Evolutionary conservation across 2,329 filamentous ascomycete species (phyloP).

Genomic region (Hymenoscyphus albidus): DNA sequence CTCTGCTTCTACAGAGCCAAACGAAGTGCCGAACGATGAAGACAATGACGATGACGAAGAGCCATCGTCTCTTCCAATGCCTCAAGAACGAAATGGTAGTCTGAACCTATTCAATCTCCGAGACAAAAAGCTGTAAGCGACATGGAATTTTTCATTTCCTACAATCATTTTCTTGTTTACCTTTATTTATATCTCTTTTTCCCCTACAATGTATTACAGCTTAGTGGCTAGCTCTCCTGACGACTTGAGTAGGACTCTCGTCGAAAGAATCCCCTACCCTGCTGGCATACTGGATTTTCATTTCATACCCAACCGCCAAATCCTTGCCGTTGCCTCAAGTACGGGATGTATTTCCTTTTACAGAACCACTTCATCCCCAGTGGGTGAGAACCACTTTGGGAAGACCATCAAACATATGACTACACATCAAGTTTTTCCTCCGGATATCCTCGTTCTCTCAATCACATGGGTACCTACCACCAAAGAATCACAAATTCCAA

Average conservation of each 20-base stretch:
- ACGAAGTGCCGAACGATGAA: constrained; percentile 43
- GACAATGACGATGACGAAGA: constrained; percentile 46
- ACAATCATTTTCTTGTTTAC: background rate
- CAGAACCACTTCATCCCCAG: constrained; percentile 38
- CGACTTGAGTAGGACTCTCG: constrained; percentile 43
- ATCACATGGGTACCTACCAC: constrained; percentile 19
- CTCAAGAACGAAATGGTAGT: constrained; percentile 69
- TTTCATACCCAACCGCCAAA: constrained; percentile 57
- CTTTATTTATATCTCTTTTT: constrained; percentile 10
- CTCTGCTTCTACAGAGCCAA: constrained; percentile 39
- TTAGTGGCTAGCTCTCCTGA: background rate
- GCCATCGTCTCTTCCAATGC: constrained; percentile 31
- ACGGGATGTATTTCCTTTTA: constrained; percentile 68
- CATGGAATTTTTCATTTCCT: constrained; percentile 11
- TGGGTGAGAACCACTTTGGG: background rate
- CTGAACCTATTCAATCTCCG: constrained; percentile 60
- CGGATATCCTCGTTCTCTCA: constrained; percentile 19
- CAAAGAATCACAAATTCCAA: constrained; percentile 2
- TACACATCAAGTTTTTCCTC: constrained; percentile 48
- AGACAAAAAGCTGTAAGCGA: constrained; percentile 53
- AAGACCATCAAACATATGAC: constrained; percentile 36
- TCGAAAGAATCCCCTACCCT: constrained; percentile 59
- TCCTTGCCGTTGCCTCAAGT: constrained; percentile 74
- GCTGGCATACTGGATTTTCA: constrained; percentile 82
- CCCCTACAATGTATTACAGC: background rate